Evolutionary conservation across 257 asterid species (phyloP), one percentile per base, ranked within the genome.

Genomic region (Lantana camara): DNA sequence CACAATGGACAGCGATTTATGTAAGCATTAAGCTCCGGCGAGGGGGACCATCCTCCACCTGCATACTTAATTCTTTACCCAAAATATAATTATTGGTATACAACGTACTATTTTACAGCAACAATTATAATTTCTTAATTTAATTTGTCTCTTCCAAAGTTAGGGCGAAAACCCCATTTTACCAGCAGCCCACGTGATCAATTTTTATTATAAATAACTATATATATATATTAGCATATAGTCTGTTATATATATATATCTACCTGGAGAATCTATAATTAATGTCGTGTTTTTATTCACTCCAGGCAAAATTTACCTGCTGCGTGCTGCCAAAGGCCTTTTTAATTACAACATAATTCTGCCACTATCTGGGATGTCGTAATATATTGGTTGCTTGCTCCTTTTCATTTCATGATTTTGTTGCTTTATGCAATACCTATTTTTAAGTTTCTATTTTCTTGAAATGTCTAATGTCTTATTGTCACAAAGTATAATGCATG

Each of bases 1-100:
- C 73, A 68, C 67, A 14, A 0, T 5, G 9, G 67, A 68, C 22
- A 45, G 60, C 23, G 73, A 37, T 68, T n/a, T 4, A 5, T 44
- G 50, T 5, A n/a, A n/a, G 4, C 17, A 67, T 32, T 30, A n/a
- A 30, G 64, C 21, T 56, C 29, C 35, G 27, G 24, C 22, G n/a
- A 12, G 44, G 44, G 65, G 72, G 72, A 67, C 72, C 72, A 67
- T 30, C 23, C 57, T 55, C 49, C 13, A 42, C 14, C 55, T 40
- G 11, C n/a, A 5, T 38, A 5, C 30, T 34, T n/a, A 17, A 63
- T 63, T 63, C 12, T 57, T 19, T 34, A 19, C 68, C 57, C 48
- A 6, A 48, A 48, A 47, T 2, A 29, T 20, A 27, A 3, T 12
- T n/a, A 46, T 15, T n/a, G 30, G 35, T 9, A 34, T n/a, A n/a